These are phyloP conservation scores for Pichia gijzeniarum DNA, from an alignment of 805 yeast species.

Conservation along the genomic window DNA sequence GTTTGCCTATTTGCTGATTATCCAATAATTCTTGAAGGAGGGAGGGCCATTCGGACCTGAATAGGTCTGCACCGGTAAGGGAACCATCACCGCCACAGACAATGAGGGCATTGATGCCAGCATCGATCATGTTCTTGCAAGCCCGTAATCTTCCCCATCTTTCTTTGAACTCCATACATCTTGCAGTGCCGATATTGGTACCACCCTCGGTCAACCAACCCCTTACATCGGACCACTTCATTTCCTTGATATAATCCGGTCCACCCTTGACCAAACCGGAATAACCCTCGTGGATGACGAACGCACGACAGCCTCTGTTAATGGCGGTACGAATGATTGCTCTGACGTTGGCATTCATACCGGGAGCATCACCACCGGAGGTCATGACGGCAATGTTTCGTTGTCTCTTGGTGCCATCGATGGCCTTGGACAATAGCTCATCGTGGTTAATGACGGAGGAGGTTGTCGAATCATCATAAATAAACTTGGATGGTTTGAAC, in stretches of 20 bases:
- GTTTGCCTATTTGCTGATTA: slow-evolving; percentile 38
- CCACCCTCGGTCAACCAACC: slow-evolving; percentile 70
- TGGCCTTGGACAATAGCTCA: not conserved
- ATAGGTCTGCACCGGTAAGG: slow-evolving; percentile 73
- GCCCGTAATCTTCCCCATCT: slow-evolving; percentile 58
- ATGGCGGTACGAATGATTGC: slow-evolving; percentile 69
- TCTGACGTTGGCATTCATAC: slow-evolving; percentile 72
- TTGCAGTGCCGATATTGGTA: slow-evolving; percentile 73
- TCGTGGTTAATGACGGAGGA: not conserved
- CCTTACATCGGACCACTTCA: slow-evolving; percentile 69
- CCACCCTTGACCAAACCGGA: slow-evolving; percentile 69
- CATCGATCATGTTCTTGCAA: slow-evolving; percentile 57
- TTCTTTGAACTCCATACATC: slow-evolving; percentile 62
- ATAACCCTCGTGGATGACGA: slow-evolving; percentile 68
- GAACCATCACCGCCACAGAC: slow-evolving; percentile 87
- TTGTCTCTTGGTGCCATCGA: slow-evolving; percentile 2
- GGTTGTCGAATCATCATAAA: slow-evolving; percentile 1
- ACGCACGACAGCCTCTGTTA: slow-evolving; percentile 56
- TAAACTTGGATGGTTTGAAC: slow-evolving; percentile 3
- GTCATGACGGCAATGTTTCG: slow-evolving; percentile 71
- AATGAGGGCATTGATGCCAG: slow-evolving; percentile 71
- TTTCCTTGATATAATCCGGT: slow-evolving; percentile 44
- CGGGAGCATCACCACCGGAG: slow-evolving; percentile 79
- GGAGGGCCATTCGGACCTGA: slow-evolving; percentile 73
- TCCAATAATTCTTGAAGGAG: slow-evolving; percentile 50